Percentiles rank a stretch among this genome's conserved stretches.
phyloP scores from a whole-genome alignment of 208 protist species.

The Trypanosoma cruzi region DNA sequence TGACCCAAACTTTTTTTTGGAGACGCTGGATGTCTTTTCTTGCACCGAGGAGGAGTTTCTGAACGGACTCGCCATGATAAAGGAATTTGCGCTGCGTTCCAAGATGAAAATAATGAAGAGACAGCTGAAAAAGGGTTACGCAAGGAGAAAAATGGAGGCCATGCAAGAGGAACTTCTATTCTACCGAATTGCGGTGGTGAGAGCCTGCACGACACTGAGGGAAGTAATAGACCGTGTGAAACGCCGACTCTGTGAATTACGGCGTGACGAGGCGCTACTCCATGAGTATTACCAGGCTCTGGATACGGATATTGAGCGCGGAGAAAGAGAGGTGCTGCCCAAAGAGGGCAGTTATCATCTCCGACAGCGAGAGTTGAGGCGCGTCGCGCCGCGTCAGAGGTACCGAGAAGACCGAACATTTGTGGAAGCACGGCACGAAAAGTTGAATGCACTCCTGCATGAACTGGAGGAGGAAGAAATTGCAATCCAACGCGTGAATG shows the following conservation, averaged over 20 bases:
- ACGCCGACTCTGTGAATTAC: slow-evolving; percentile 28
- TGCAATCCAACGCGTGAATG: not conserved
- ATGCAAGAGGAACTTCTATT: slow-evolving; percentile 28
- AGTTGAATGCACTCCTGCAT: slow-evolving; percentile 49
- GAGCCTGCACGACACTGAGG: slow-evolving; percentile 44
- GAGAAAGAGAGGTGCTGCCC: slow-evolving; percentile 4
- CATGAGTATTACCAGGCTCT: slow-evolving; percentile 66
- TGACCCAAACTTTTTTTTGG: not conserved
- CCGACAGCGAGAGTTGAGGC: slow-evolving; percentile 42
- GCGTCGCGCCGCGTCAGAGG: slow-evolving; percentile 35
- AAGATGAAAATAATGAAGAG: slow-evolving; percentile 4
- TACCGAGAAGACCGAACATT: slow-evolving; percentile 36
- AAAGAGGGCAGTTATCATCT: slow-evolving; percentile 49
- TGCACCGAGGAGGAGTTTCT: slow-evolving; percentile 25
- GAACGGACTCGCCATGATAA: slow-evolving; percentile 3
- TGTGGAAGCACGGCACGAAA: slow-evolving; percentile 45
- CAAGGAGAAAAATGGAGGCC: slow-evolving; percentile 12
- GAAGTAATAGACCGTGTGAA: slow-evolving; percentile 38
- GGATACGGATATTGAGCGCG: slow-evolving; percentile 47
- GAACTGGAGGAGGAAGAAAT: slow-evolving; percentile 59
- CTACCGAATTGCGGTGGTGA: slow-evolving; percentile 32
- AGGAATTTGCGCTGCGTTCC: not conserved
- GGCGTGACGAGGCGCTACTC: slow-evolving; percentile 37
- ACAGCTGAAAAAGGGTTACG: slow-evolving; percentile 15
- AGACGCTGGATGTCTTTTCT: slow-evolving; percentile 7